A percentile compares a stretch with the other conserved stretches of the same genome.
Evolutionary conservation across 306 rosid species (phyloP).

Genomic region (Quercus ilex): DNA sequence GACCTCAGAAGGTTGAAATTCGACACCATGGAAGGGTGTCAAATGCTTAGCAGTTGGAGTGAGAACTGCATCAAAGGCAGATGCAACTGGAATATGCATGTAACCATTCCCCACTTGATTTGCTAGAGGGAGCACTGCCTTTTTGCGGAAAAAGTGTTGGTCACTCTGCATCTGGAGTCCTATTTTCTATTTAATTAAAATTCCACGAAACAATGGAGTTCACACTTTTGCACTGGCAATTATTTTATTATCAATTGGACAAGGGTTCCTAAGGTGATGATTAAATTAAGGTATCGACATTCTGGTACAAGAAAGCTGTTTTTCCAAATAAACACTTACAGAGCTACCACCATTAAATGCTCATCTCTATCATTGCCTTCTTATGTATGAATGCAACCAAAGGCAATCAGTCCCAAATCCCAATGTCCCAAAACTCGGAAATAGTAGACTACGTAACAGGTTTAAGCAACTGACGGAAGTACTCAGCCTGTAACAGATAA

Average conservation of each 20-base stretch:
- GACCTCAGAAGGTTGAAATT: constrained; percentile 72
- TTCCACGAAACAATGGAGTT: constrained; percentile 30
- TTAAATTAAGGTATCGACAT: constrained; percentile 49
- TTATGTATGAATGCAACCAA: constrained; percentile 41
- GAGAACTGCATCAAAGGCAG: constrained; percentile 46
- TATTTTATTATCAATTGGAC: constrained; percentile 38
- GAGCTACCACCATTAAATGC: constrained; percentile 20
- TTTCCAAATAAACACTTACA: constrained; percentile 33
- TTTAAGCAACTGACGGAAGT: constrained; percentile 95
- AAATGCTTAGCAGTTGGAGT: constrained; percentile 55
- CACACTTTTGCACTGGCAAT: constrained; percentile 35
- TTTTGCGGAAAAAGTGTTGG: constrained; percentile 51
- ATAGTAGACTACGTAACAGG: constrained; percentile 91
- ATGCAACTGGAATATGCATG: constrained; percentile 56
- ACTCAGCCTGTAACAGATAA: constrained; percentile 72
- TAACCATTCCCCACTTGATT: constrained; percentile 48
- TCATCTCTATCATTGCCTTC: constrained; percentile 42
- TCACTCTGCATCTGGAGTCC: constrained; percentile 64
- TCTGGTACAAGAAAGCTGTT: constrained; percentile 33
- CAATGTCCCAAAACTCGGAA: constrained; percentile 8
- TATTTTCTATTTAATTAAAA: constrained; percentile 17
- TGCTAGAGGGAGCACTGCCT: constrained; percentile 43
- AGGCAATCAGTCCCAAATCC: constrained; percentile 48
- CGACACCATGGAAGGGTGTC: constrained; percentile 62
- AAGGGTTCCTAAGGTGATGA: constrained; percentile 35